Evolutionary conservation across 139 green algal genomes (phyloP).

Genomic region (Pseudopediastrum boryanum): DNA sequence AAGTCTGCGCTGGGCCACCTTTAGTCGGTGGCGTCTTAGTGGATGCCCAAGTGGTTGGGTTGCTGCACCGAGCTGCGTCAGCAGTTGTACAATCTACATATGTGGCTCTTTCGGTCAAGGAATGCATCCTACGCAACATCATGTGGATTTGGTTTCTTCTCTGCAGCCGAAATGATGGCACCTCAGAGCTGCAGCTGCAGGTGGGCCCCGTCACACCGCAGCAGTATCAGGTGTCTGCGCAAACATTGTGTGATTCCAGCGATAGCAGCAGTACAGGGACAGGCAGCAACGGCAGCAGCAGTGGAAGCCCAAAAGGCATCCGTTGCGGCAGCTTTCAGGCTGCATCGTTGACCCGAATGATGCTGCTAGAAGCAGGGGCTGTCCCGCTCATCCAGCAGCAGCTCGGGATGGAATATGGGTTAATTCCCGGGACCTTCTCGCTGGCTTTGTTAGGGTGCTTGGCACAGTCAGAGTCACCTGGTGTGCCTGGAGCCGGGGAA

Average conservation of each 20-base stretch:
- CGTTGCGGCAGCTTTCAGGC: no score
- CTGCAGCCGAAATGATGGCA: background rate
- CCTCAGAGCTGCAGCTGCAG: conserved; percentile 6
- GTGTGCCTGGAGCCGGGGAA: no score
- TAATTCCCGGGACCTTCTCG: no score
- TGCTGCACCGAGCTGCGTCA: background rate
- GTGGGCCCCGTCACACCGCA: background rate
- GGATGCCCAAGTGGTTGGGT: background rate
- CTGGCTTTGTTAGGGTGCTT: no score
- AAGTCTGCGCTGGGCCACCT: conserved; percentile 12
- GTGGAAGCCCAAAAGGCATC: no score
- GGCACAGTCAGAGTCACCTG: no score
- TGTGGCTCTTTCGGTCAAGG: background rate
- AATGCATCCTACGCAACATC: conserved; percentile 15
- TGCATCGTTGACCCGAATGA: no score
- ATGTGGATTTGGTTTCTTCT: conserved; percentile 9
- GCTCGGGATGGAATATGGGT: no score
- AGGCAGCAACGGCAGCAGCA: background rate
- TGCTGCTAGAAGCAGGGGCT: no score
- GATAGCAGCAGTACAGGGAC: conserved; percentile 9
- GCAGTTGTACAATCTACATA: conserved; percentile 1
- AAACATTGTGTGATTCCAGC: background rate
- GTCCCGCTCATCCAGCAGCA: no score
- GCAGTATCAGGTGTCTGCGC: conserved; percentile 19
- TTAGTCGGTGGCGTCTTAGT: background rate